phyloP scores from a whole-genome alignment of 2,329 filamentous ascomycete genomes.

The Xylariaceae sp. region DNA sequence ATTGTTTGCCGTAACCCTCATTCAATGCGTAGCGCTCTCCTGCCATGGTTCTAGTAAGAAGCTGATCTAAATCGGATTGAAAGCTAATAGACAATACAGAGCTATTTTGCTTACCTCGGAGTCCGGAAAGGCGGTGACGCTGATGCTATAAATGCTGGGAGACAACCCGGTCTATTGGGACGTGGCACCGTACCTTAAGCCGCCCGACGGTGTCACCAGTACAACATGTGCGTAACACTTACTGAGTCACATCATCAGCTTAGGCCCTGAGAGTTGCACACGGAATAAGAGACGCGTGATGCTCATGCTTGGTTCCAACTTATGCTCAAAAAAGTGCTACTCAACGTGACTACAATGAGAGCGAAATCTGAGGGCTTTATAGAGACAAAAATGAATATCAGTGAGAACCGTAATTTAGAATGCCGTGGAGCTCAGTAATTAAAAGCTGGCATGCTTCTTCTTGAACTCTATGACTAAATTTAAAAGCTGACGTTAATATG shows the following conservation, averaged over 20 bases:
- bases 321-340: background rate
- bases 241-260: constrained; percentile 9
- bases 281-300: background rate
- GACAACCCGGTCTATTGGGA: constrained; percentile 6
- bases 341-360: too few species aligned
- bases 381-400: too few species aligned
- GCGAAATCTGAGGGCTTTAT: too few species aligned
- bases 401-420: too few species aligned
- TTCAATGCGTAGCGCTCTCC: too few species aligned
- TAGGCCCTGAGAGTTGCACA: background rate
- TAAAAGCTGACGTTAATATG: too few species aligned
- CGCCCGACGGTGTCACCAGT: background rate
- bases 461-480: too few species aligned
- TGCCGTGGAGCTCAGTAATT: too few species aligned
- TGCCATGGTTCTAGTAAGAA: too few species aligned
- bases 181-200: constrained; percentile 12
- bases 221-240: constrained; percentile 8
- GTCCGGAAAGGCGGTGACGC: constrained; percentile 33
- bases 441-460: too few species aligned
- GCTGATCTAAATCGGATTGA: background rate
- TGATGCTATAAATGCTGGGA: constrained; percentile 6
- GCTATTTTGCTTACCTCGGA: constrained; percentile 23
- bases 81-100: background rate
- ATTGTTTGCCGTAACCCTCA: background rate
- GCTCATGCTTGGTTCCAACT: background rate